A percentile compares a stretch with the other conserved stretches of the same genome.
phyloP scores from a whole-genome alignment of 2,329 filamentous ascomycete species.

The Alternaria triticimaculans region DNA sequence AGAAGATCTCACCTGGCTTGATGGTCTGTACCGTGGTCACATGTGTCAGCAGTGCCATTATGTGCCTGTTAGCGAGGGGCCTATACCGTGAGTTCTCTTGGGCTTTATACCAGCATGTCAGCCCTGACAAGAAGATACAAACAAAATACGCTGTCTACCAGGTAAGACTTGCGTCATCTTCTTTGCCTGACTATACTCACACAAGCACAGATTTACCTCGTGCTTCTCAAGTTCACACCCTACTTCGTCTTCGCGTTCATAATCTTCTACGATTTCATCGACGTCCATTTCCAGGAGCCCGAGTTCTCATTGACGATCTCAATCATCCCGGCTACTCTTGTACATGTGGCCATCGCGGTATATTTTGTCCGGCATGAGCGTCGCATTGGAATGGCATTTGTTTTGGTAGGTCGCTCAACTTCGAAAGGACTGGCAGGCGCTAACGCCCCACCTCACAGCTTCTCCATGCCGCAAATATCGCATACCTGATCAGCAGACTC shows the following conservation, averaged over 20 bases:
- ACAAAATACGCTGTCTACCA: slow-evolving; percentile 22
- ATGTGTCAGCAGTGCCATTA: slow-evolving; percentile 7
- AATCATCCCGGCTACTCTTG: slow-evolving; percentile 26
- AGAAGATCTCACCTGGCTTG: slow-evolving; percentile 7
- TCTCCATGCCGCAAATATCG: slow-evolving; percentile 21
- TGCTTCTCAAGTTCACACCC: slow-evolving; percentile 24
- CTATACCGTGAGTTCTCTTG: slow-evolving; percentile 25
- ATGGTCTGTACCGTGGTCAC: slow-evolving; percentile 3
- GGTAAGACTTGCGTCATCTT: slow-evolving; percentile 1
- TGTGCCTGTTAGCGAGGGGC: slow-evolving; percentile 1
- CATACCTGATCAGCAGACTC: slow-evolving; percentile 28
- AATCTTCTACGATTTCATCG: slow-evolving; percentile 26
- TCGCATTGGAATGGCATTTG: slow-evolving; percentile 11
- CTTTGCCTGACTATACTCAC: not conserved
- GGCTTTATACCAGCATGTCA: slow-evolving; percentile 27
- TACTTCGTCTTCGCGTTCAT: slow-evolving; percentile 32
- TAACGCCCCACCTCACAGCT: slow-evolving; percentile 8
- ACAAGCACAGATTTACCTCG: slow-evolving; percentile 19
- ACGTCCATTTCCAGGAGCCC: slow-evolving; percentile 29
- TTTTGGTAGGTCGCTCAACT: slow-evolving; percentile 17
- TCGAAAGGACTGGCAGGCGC: not conserved
- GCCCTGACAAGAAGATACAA: slow-evolving; percentile 15
- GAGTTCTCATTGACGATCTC: slow-evolving; percentile 32
- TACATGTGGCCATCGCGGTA: slow-evolving; percentile 20
- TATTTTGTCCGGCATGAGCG: slow-evolving; percentile 21